Conservation (phyloP, 129 eudicot species). For the Oenanthe sinensis region DNA sequence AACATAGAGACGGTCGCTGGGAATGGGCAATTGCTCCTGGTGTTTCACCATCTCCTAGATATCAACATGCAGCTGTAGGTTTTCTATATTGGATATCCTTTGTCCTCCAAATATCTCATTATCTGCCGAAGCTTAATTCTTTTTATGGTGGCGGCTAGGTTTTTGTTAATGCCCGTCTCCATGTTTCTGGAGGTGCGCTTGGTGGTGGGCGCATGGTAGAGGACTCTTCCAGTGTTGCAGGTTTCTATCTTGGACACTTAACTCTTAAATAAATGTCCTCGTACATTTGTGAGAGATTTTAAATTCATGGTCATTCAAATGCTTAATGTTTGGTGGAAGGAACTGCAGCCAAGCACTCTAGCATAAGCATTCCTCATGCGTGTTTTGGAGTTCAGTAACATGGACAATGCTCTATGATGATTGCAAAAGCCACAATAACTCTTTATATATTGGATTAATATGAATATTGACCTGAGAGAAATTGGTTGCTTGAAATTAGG, state of each 20-base stretch:
- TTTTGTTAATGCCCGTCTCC: conserved; percentile 94
- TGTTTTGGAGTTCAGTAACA: background rate
- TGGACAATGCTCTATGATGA: background rate
- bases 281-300: background rate
- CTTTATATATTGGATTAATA: background rate
- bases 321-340: background rate
- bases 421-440: background rate
- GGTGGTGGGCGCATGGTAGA: conserved; percentile 99
- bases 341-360: background rate
- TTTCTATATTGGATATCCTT: background rate
- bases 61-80: conserved; percentile 97
- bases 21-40: conserved; percentile 99
- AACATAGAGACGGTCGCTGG: conserved; percentile 97
- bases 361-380: background rate
- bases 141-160: conserved; percentile 36
- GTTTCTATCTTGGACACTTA: conserved; percentile 24
- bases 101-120: background rate
- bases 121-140: background rate
- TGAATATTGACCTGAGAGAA: background rate
- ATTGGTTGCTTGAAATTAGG: background rate
- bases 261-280: background rate
- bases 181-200: conserved; percentile 99
- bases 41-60: conserved; percentile 87
- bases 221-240: conserved; percentile 98
- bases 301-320: background rate